phyloP scores from a whole-genome alignment of 192 early-diverging fungal species.

The Oehlia diaphana region DNA sequence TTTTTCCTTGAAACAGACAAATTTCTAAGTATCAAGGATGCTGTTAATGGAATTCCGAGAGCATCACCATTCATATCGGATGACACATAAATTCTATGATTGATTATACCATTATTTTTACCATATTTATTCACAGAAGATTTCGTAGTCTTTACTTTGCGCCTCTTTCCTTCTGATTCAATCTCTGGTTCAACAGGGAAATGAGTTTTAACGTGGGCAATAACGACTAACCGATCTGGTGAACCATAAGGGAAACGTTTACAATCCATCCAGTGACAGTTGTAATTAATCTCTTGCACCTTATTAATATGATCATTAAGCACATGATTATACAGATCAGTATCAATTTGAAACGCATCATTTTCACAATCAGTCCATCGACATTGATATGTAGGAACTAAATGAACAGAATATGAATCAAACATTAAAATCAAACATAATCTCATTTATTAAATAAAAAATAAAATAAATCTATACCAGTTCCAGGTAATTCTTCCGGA shows the following conservation, averaged over 20 bases:
- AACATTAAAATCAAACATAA: constrained; percentile 4
- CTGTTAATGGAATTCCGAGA: constrained; percentile 57
- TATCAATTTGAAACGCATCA: constrained; percentile 38
- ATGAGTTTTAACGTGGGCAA: constrained; percentile 54
- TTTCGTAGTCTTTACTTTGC: constrained; percentile 26
- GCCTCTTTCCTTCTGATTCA: constrained; percentile 26
- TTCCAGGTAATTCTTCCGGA: background rate
- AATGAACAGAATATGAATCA: constrained; percentile 7
- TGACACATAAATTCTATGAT: constrained; percentile 45
- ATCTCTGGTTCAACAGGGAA: constrained; percentile 47
- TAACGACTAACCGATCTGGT: constrained; percentile 36
- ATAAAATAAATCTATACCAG: background rate
- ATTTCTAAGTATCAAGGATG: constrained; percentile 55
- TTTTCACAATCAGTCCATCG: constrained; percentile 53
- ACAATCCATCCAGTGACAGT: constrained; percentile 56
- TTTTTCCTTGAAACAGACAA: constrained; percentile 46
- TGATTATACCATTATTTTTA: constrained; percentile 28
- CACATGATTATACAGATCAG: constrained; percentile 49
- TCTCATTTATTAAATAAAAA: background rate
- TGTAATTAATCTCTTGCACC: constrained; percentile 35
- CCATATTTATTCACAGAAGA: constrained; percentile 35
- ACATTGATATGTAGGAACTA: constrained; percentile 43
- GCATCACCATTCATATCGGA: constrained; percentile 36
- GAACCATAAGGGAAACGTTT: constrained; percentile 38
- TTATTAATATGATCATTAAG: constrained; percentile 48